phyloP scores from a whole-genome alignment of 208 protist genomes.

The Phytomonas sp. region DNA sequence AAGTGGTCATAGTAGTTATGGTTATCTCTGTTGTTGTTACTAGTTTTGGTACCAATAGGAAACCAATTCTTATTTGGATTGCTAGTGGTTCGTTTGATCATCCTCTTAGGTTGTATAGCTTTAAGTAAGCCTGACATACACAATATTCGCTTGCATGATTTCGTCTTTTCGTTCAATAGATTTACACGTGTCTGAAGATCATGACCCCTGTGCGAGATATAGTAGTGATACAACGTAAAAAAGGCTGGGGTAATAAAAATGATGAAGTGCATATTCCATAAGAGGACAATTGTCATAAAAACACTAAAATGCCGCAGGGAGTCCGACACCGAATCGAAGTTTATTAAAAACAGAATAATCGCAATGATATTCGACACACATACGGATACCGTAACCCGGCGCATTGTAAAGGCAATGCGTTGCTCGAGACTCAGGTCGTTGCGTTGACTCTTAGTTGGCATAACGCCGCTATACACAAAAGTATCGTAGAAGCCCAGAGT shows the following conservation, averaged over 20 bases:
- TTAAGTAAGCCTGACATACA: constrained; percentile 19
- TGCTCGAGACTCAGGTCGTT: constrained; percentile 59
- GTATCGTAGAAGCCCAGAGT: constrained; percentile 58
- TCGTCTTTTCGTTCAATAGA: constrained; percentile 20
- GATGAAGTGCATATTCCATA: constrained; percentile 55
- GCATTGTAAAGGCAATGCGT: constrained; percentile 49
- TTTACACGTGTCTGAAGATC: constrained; percentile 42
- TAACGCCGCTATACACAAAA: constrained; percentile 47
- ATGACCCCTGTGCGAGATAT: constrained; percentile 36
- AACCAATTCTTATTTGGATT: constrained; percentile 21
- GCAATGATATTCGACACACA: constrained; percentile 40
- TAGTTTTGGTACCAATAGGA: neutral
- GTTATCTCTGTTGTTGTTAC: neutral
- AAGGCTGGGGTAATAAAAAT: constrained; percentile 32
- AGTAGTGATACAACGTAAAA: constrained; percentile 48
- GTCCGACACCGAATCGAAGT: constrained; percentile 34
- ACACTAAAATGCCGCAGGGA: constrained; percentile 42
- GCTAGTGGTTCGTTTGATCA: constrained; percentile 17
- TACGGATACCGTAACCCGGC: constrained; percentile 26
- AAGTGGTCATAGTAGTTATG: neutral
- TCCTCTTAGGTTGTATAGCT: constrained; percentile 23
- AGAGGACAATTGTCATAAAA: constrained; percentile 46
- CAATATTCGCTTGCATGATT: constrained; percentile 19
- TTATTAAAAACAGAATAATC: constrained; percentile 46
- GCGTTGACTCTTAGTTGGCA: constrained; percentile 42